These are phyloP conservation scores for Ustilago sp. DNA, from an alignment of 1,284 basidiomycete species.

Conservation along the genomic window DNA sequence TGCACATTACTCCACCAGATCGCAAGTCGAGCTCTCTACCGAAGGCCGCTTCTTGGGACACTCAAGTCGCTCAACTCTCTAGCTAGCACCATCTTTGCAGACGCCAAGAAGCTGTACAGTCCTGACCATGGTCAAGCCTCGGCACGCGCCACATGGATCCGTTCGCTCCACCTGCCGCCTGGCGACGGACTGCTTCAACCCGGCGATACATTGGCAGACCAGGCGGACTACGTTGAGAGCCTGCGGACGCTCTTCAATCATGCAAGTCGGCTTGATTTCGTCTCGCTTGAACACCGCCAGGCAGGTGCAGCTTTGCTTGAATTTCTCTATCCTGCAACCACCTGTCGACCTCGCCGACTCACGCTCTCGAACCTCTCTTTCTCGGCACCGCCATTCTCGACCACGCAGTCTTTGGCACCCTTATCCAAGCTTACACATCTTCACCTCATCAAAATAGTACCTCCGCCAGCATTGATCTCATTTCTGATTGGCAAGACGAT, in stretches of 20 bases:
- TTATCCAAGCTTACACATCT: constrained; percentile 34
- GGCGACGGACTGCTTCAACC: constrained; percentile 40
- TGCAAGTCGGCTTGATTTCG: constrained; percentile 25
- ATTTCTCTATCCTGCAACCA: constrained; percentile 26
- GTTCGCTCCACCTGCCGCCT: constrained; percentile 31
- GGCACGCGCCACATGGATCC: constrained; percentile 9
- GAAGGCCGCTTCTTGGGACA: constrained; percentile 24
- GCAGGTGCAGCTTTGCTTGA: constrained; percentile 33
- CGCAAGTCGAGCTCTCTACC: constrained; percentile 12
- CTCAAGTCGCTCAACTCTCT: constrained; percentile 29
- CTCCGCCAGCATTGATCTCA: constrained; percentile 41
- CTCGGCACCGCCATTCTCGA: constrained; percentile 42
- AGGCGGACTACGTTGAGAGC: constrained; percentile 31
- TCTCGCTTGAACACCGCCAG: constrained; percentile 37
- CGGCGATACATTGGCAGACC: constrained; percentile 38
- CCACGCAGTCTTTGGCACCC: constrained; percentile 25
- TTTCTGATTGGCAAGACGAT: constrained; percentile 36
- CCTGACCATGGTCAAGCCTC: background rate
- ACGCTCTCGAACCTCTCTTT: constrained; percentile 43
- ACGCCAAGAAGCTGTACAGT: constrained; percentile 13
- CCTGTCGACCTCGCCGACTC: constrained; percentile 32
- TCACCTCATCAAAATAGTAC: constrained; percentile 45
- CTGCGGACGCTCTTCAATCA: constrained; percentile 36
- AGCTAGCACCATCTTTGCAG: constrained; percentile 21
- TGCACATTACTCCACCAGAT: constrained; percentile 22